Percentiles rank a stretch among this genome's conserved stretches.
Conservation (phyloP, 2,329 filamentous ascomycete species). For the Aspergillus candidus region DNA sequence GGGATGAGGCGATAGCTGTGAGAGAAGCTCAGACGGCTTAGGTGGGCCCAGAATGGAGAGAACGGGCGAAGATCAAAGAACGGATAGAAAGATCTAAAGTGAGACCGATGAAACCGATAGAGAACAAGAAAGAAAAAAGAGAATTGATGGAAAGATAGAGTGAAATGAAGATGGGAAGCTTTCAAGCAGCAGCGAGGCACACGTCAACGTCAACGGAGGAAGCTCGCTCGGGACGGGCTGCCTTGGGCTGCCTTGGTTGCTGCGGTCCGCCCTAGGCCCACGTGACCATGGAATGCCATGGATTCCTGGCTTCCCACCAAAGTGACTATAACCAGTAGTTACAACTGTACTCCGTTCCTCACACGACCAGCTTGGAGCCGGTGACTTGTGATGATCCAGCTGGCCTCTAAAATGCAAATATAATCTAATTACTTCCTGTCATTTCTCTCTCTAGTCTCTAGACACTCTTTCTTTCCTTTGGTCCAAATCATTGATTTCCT, state of each 20-base stretch:
- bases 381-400: no score
- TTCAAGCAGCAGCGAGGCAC: conserved; percentile 19
- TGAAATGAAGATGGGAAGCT: conserved; percentile 13
- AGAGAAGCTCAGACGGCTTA: conserved; percentile 22
- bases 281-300: conserved; percentile 16
- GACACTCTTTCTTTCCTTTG: no score
- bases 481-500: no score
- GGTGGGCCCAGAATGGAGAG: conserved; percentile 15
- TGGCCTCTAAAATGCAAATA: no score
- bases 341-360: background rate
- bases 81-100: conserved; percentile 15
- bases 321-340: no score
- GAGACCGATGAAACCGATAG: conserved; percentile 18
- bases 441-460: no score
- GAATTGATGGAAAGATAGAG: conserved; percentile 15
- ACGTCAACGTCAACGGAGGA: conserved; percentile 26
- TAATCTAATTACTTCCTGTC: no score
- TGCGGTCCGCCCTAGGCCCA: conserved; percentile 22
- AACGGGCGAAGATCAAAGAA: conserved; percentile 2
- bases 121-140: conserved; percentile 15
- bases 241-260: conserved; percentile 20
- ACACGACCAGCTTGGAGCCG: no score
- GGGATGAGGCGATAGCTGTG: conserved; percentile 29
- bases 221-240: conserved; percentile 23
- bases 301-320: no score